Percentiles rank a stretch among this genome's conserved stretches.
Conservation (phyloP, 2,329 filamentous ascomycete genomes). For the Stagonosporopsis cucurbitacearum region DNA sequence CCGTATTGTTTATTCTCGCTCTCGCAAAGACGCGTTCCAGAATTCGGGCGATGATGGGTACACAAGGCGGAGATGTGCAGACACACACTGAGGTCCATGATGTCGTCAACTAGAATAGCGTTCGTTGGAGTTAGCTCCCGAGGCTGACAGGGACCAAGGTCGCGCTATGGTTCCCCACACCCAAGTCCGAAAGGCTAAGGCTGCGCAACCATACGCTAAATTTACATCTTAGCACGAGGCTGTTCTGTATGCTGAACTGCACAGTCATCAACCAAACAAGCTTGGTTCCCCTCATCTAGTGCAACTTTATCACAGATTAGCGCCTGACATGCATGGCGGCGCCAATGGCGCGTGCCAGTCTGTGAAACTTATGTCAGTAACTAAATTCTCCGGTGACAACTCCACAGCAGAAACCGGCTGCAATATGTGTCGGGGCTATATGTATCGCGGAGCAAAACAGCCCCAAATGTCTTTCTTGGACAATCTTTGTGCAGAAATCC, state of each 20-base stretch:
- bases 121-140: conserved; percentile 17
- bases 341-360: neutral
- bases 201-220: conserved; percentile 20
- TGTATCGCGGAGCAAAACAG: neutral
- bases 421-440: no score
- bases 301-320: conserved; percentile 2
- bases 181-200: conserved; percentile 35
- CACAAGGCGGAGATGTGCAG: conserved; percentile 22
- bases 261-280: neutral
- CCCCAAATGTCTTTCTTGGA: neutral
- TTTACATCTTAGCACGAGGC: conserved; percentile 9
- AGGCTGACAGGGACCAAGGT: conserved; percentile 6
- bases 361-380: conserved; percentile 2
- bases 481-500: neutral
- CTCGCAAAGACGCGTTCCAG: neutral
- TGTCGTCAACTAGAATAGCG: conserved; percentile 21
- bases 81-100: conserved; percentile 19
- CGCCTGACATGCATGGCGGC: neutral
- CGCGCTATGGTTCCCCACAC: conserved; percentile 43
- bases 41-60: conserved; percentile 22
- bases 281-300: neutral
- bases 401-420: neutral
- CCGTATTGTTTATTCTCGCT: conserved; percentile 14
- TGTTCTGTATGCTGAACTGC: conserved; percentile 12
- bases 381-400: neutral